Evolutionary conservation across 768 basidiomycete species (phyloP).

Genomic region (Daedalea quercina): DNA sequence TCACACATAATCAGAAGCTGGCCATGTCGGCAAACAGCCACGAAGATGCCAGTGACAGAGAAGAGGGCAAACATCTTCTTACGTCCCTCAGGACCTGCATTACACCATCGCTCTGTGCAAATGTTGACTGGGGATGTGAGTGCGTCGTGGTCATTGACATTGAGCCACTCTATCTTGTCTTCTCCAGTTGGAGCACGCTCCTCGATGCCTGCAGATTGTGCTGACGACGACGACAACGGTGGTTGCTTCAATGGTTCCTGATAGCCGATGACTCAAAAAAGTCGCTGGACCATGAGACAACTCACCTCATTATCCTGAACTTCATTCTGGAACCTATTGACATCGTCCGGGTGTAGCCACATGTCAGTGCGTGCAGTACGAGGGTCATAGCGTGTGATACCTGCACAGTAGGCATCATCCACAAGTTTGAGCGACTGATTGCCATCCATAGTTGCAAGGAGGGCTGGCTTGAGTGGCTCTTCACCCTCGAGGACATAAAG

Average conservation of each 20-base stretch:
- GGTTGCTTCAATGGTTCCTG: too few relatives aligned
- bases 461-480: conserved; percentile 7
- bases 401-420: conserved; percentile 1
- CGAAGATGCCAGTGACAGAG: conserved; percentile 16
- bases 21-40: conserved; percentile 16
- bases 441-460: conserved; percentile 18
- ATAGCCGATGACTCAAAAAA: too few relatives aligned
- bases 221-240: too few relatives aligned
- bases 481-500: conserved; percentile 12
- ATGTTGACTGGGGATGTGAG: background rate
- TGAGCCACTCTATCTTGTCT: too few relatives aligned
- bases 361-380: conserved; percentile 2
- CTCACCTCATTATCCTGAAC: background rate
- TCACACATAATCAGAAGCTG: conserved; percentile 15
- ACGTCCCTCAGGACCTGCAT: conserved; percentile 9
- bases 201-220: background rate
- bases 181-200: too few relatives aligned
- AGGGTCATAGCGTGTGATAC: background rate
- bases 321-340: conserved; percentile 18
- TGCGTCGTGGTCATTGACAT: background rate
- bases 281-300: too few relatives aligned
- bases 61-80: conserved; percentile 19
- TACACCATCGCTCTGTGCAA: conserved; percentile 15
- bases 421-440: conserved; percentile 16
- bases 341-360: conserved; percentile 7